Percentiles rank a stretch among this genome's conserved stretches.
Conservation (phyloP, 2,329 filamentous ascomycete genomes). For the Coleophoma crateriformis region DNA sequence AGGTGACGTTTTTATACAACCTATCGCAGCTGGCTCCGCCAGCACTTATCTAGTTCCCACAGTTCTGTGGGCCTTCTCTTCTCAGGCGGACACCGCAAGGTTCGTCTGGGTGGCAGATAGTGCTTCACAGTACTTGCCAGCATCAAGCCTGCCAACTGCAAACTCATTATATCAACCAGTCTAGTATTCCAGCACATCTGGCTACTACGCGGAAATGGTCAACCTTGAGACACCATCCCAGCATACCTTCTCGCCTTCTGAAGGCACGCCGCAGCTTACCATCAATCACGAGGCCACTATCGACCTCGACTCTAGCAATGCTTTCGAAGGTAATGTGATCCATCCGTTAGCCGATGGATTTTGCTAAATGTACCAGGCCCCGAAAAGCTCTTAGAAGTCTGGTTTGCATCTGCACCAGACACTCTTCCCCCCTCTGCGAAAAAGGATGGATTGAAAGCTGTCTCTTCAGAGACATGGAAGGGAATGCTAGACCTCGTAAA, state of each 20-base stretch:
- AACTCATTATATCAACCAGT: conserved; percentile 15
- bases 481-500: conserved; percentile 97
- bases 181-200: conserved; percentile 2
- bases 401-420: conserved; percentile 81
- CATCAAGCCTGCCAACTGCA: conserved; percentile 5
- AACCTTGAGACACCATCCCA: conserved; percentile 72
- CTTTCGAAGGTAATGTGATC: conserved; percentile 73
- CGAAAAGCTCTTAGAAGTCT: conserved; percentile 97
- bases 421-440: conserved; percentile 65
- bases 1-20: conserved; percentile 53
- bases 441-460: conserved; percentile 77
- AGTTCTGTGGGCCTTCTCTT: conserved; percentile 91
- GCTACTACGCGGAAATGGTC: conserved; percentile 64
- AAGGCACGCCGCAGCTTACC: conserved; percentile 82
- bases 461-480: conserved; percentile 83
- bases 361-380: conserved; percentile 53
- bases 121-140: conserved; percentile 68
- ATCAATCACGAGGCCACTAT: conserved; percentile 95
- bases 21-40: conserved; percentile 79
- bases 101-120: conserved; percentile 98
- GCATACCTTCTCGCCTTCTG: conserved; percentile 77
- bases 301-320: conserved; percentile 90
- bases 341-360: background rate
- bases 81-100: conserved; percentile 88
- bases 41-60: conserved; percentile 59